Evolutionary conservation across 306 rosid species (phyloP), one percentile per base, ranked within the genome.

Genomic region (Rubus parviflorus): DNA sequence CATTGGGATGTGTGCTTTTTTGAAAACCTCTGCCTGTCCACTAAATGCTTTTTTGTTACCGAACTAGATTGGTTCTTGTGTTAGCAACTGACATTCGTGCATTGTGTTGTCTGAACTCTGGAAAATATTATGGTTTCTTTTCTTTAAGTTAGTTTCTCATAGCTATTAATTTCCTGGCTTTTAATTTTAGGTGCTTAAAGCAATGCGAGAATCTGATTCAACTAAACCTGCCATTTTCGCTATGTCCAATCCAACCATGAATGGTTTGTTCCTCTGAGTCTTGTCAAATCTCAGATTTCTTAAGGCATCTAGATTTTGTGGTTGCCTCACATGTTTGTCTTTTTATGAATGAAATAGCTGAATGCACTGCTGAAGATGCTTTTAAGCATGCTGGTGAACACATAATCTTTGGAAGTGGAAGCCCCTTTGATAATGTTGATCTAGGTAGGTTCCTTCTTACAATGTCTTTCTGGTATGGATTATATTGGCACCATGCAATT

Each of bases 171-270:
- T 40, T 25, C 3, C 68, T 87, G 86, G 42, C 83, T 74, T 81
- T 81, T 56, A 9, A 79, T 15, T 14, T 77, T 85, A 96, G 99
- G 99, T 96, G 74, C 98, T 96, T 65, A 88, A 87, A 83, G 97
- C 98, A 80, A 89, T 96, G 98, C 82, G 84, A 86, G 96, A 91
- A 79, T 96, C 99, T 77, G 96, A 88, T 84, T 96, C 99, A 69
- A 71, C 84, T 79, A 96, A 88, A 89, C 99, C 99, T 74, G 93
- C 98, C 65, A 96, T 96, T 85, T 96, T 96, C 77, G 97, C 99
- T 61, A 96, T 96, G 99, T 95, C 99, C 76, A 96, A 96, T 88
- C 99, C 99, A 79, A 96, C 99, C 69, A 84, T 78, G 88, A 96
- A 96, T 78, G 99, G 99, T 96, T 88, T 87, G 94, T 85, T 85